These are phyloP conservation scores for Fragaria iinumae DNA, from an alignment of 306 rosid genomes.

Conservation along the genomic window DNA sequence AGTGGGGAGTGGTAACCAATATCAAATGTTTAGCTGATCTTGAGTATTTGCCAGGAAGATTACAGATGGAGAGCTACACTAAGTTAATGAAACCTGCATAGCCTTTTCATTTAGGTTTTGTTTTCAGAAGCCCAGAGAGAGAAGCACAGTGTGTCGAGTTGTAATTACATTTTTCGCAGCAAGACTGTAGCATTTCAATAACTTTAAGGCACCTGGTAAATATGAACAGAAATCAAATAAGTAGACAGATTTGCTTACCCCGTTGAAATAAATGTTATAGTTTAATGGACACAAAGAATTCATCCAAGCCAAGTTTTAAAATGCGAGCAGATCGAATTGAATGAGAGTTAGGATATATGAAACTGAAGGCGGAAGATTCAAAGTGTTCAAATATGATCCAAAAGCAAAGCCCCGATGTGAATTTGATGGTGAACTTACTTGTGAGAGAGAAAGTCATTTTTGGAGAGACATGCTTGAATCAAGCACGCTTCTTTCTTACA, in stretches of 20 bases:
- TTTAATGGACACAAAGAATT: not conserved
- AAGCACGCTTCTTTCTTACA: slow-evolving; percentile 96
- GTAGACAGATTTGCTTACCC: too few species aligned
- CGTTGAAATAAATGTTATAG: not conserved
- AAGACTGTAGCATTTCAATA: slow-evolving; percentile 64
- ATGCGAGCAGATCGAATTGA: not conserved
- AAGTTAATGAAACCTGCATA: not conserved
- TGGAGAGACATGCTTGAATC: slow-evolving; percentile 91
- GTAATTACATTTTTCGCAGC: slow-evolving; percentile 70
- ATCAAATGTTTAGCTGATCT: not conserved
- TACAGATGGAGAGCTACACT: slow-evolving; percentile 8
- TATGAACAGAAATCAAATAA: slow-evolving; percentile 10
- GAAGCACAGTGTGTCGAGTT: slow-evolving; percentile 91
- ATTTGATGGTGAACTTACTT: slow-evolving; percentile 35
- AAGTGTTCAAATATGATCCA: too few species aligned
- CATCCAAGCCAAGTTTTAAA: not conserved
- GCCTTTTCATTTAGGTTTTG: slow-evolving; percentile 43
- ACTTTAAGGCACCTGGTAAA: slow-evolving; percentile 59
- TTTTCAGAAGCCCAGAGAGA: slow-evolving; percentile 76
- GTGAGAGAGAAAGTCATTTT: slow-evolving; percentile 69
- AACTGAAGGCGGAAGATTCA: too few species aligned
- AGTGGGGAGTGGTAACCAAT: too few species aligned
- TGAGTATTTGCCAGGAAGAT: not conserved
- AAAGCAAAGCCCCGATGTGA: too few species aligned
- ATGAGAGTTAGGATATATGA: too few species aligned